phyloP scores from a whole-genome alignment of 2,329 filamentous ascomycete genomes.

The Botryotinia narcissicola region DNA sequence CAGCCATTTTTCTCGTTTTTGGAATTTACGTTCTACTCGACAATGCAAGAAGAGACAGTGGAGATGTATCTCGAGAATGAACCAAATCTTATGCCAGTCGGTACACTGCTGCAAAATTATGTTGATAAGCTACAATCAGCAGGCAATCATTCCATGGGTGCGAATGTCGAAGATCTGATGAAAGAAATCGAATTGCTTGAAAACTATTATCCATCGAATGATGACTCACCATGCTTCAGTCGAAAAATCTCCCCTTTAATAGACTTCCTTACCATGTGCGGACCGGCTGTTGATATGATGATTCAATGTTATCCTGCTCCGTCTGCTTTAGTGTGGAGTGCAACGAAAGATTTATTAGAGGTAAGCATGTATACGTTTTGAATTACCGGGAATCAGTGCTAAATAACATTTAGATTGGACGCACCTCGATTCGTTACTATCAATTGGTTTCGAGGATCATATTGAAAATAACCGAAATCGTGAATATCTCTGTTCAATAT shows the following conservation, averaged over 20 bases:
- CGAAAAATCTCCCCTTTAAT: constrained; percentile 14
- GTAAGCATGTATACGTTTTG: not conserved
- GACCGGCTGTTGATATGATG: constrained; percentile 14
- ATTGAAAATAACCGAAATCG: constrained; percentile 5
- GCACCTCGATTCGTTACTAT: constrained; percentile 3
- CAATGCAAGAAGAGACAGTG: constrained; percentile 10
- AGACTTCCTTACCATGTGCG: constrained; percentile 16
- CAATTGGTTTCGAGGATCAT: constrained; percentile 10
- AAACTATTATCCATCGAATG: constrained; percentile 12
- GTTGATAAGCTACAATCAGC: constrained; percentile 6
- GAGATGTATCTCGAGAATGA: constrained; percentile 4
- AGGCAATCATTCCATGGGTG: not conserved
- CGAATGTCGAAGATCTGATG: constrained; percentile 17
- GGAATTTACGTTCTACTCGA: not conserved
- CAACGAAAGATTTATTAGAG: constrained; percentile 4
- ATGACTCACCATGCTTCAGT: not conserved
- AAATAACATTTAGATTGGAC: constrained; percentile 10
- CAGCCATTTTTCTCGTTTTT: not conserved
- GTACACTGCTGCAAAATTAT: constrained; percentile 10
- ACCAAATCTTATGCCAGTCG: constrained; percentile 3
- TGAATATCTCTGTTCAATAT: constrained; percentile 9
- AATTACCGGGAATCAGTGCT: not conserved
- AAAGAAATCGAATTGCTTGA: constrained; percentile 15
- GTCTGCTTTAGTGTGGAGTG: constrained; percentile 14
- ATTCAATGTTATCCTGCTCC: constrained; percentile 15